Evolutionary conservation across 2,329 filamentous ascomycete genomes (phyloP).

Genomic region (Colletotrichum sp.): DNA sequence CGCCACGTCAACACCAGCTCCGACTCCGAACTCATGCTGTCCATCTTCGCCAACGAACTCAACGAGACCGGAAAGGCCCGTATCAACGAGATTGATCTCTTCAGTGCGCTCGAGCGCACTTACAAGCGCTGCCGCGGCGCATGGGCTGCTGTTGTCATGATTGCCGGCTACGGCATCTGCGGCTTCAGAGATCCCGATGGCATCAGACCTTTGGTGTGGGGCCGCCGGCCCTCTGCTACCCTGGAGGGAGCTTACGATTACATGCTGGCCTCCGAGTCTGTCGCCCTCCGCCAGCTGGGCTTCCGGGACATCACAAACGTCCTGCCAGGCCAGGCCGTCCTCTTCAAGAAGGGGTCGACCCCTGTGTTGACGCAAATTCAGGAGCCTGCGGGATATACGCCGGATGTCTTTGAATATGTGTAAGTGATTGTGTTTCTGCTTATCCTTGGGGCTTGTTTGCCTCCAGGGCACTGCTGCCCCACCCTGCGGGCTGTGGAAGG

Average conservation of each 20-base stretch:
- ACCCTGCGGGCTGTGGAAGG: not conserved
- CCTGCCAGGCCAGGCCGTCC: constrained; percentile 82
- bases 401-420: constrained; percentile 75
- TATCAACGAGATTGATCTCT: constrained; percentile 79
- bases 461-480: not conserved
- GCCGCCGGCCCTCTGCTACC: constrained; percentile 71
- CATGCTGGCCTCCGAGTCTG: constrained; percentile 89
- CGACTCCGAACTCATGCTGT: constrained; percentile 16
- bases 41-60: constrained; percentile 80
- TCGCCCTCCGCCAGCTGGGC: constrained; percentile 81
- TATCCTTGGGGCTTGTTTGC: not conserved
- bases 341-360: constrained; percentile 77
- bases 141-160: constrained; percentile 82
- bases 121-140: constrained; percentile 73
- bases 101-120: constrained; percentile 59
- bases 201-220: constrained; percentile 82
- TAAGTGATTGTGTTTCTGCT: not conserved
- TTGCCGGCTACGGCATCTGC: constrained; percentile 80
- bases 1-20: constrained; percentile 69
- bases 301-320: constrained; percentile 80
- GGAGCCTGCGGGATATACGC: constrained; percentile 71
- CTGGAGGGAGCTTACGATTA: constrained; percentile 74
- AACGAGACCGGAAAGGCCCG: constrained; percentile 82
- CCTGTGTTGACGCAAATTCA: constrained; percentile 81
- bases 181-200: constrained; percentile 72